These are phyloP conservation scores for Saccharata proteae DNA, from an alignment of 2,329 filamentous ascomycete genomes.

Conservation along the genomic window DNA sequence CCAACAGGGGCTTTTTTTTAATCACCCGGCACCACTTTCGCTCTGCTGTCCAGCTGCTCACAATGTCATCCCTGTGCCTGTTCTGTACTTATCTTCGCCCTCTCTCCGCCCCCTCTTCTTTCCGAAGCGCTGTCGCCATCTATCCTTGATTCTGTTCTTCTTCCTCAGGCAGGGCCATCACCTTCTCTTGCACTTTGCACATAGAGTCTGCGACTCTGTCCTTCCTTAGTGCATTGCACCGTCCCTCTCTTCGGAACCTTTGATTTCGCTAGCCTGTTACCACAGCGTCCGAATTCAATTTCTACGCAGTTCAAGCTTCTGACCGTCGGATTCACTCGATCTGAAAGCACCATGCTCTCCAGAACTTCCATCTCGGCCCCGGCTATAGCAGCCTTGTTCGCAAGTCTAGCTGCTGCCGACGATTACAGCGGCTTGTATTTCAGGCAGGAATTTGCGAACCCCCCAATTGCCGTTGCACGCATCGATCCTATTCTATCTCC, in stretches of 20 bases:
- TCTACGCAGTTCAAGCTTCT: constrained; percentile 3
- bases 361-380: constrained; percentile 11
- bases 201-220: constrained; percentile 8
- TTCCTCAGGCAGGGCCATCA: too few relatives aligned
- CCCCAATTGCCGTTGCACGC: constrained; percentile 22
- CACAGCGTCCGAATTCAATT: not conserved
- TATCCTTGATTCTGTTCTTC: too few relatives aligned
- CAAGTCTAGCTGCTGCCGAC: constrained; percentile 19
- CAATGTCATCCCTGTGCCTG: too few relatives aligned
- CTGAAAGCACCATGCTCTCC: constrained; percentile 17
- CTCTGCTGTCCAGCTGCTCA: too few relatives aligned
- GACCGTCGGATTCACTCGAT: constrained; percentile 1
- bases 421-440: constrained; percentile 27
- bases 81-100: too few relatives aligned
- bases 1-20: too few relatives aligned
- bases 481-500: constrained; percentile 24
- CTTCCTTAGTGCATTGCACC: constrained; percentile 3
- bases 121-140: too few relatives aligned
- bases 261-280: not conserved
- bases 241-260: too few relatives aligned
- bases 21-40: too few relatives aligned
- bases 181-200: too few relatives aligned
- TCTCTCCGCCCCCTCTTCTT: too few relatives aligned
- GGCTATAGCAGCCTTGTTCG: constrained; percentile 13
- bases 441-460: constrained; percentile 23